phyloP scores from a whole-genome alignment of 352 stramenopile species.

The Pythium biforme region DNA sequence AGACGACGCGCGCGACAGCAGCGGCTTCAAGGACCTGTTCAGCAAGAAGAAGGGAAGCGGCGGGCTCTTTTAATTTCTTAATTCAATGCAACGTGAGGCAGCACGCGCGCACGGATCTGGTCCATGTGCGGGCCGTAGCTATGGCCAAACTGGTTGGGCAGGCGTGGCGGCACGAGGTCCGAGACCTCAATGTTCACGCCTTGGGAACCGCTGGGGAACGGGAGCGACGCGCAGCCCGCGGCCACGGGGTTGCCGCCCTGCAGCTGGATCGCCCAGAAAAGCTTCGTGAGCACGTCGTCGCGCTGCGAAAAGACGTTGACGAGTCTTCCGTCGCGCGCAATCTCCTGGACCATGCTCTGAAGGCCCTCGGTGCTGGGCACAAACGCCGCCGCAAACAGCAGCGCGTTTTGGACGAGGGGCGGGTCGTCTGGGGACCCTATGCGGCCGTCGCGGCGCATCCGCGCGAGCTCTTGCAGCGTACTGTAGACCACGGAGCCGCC shows the following conservation, averaged over 20 bases:
- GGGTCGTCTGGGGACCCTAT: not conserved
- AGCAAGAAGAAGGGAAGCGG: constrained; percentile 40
- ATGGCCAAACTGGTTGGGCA: constrained; percentile 79
- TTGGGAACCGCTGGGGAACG: constrained; percentile 14
- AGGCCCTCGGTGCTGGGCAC: constrained; percentile 41
- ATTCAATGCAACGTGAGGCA: constrained; percentile 37
- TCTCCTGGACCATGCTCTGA: constrained; percentile 32
- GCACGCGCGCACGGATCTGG: constrained; percentile 45
- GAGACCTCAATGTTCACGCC: constrained; percentile 72
- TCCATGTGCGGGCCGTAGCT: constrained; percentile 77
- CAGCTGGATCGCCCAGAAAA: constrained; percentile 75
- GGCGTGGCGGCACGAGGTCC: constrained; percentile 48
- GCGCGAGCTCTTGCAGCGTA: constrained; percentile 62
- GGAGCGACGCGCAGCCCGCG: constrained; percentile 51
- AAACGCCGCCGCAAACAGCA: constrained; percentile 77
- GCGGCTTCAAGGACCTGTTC: constrained; percentile 74
- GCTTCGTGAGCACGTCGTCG: constrained; percentile 68
- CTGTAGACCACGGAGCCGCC: constrained; percentile 76
- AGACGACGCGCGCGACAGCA: constrained; percentile 51
- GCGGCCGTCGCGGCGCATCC: constrained; percentile 29
- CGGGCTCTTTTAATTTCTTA: constrained; percentile 12
- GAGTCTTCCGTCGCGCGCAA: constrained; percentile 48
- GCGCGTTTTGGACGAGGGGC: constrained; percentile 44
- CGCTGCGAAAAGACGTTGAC: constrained; percentile 80
- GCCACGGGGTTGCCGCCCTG: constrained; percentile 35